Base-by-base conservation (phyloP, 495 filamentous ascomycete genomes). In the Halenospora varia region DNA sequence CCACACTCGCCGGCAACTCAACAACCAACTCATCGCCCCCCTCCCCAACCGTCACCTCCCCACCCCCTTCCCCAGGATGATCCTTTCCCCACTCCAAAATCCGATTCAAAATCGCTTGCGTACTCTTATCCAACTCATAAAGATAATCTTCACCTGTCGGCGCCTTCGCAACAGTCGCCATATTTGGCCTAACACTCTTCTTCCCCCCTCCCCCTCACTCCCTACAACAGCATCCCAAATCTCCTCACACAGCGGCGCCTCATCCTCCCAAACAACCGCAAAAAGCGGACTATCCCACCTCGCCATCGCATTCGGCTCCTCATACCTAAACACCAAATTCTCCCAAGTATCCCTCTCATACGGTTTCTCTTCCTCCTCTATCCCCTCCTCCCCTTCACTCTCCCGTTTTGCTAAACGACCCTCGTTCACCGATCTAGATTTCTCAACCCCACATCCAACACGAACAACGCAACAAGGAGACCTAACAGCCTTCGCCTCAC, bases 211-310 rank as follows among this genome's bases (percentile, higher is more conserved):
- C 2, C 41, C 61, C 50, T 70, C 73, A 50, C 74, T 77, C 29
- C 82, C 85, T 2, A 85, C 75, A 46, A 96, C 70, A 0, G 87
- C 84, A 26, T 90, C 87, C 90, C 93, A 97, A 53, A 98, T 88
- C 47, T 63, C 69, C 22, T 82, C 81, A 48, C 77, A 76, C 17
- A 82, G 84, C 3, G 85, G 85, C n/a, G 73, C 68, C 40, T 79
- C 75, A 67, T 98, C 94, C 11, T 86, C 81, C 77, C 84, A 92
- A 10, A 89, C 82, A 0, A 97, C 84, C 9, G 91, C 93, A 75
- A 97, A 97, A 19, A 97, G 79, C 3, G 94, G 94, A 60, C 86
- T 88, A 69, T 98, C 94, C 94, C 94, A 98, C 47, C 94, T 81
- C 15, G 82, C 88, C 88, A 97, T 93, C 49, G 88, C 86, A 74